Percentiles rank a stretch among this genome's conserved stretches.
Evolutionary conservation across 2,329 filamentous ascomycete species (phyloP).

Genomic region (Lasiodiplodia theobromae): DNA sequence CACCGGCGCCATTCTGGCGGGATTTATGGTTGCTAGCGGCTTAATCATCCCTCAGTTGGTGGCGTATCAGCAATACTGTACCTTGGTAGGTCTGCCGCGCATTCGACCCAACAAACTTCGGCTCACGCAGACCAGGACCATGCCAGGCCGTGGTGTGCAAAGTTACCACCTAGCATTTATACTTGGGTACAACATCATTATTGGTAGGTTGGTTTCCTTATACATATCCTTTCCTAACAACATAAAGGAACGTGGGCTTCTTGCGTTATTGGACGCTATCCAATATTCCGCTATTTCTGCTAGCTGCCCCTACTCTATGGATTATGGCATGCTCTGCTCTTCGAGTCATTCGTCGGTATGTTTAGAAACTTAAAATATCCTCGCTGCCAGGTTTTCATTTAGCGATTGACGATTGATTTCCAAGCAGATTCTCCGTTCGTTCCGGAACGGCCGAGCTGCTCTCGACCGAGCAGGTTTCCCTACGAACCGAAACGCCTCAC

Average conservation of each 20-base stretch:
- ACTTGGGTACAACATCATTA: conserved; percentile 87
- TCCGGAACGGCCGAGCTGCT: not conserved
- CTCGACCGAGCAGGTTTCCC: not conserved
- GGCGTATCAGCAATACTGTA: conserved; percentile 73
- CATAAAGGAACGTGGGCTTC: conserved; percentile 80
- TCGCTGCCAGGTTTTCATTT: not conserved
- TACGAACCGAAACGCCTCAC: conserved; percentile 9
- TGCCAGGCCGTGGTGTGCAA: conserved; percentile 75
- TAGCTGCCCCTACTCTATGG: conserved; percentile 79
- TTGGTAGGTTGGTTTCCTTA: conserved; percentile 68
- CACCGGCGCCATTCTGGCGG: conserved; percentile 68
- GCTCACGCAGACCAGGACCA: conserved; percentile 30
- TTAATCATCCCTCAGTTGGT: conserved; percentile 74
- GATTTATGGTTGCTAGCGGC: conserved; percentile 71
- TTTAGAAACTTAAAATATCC: not conserved
- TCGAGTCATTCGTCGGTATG: conserved; percentile 19
- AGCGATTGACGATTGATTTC: not conserved
- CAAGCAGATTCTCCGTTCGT: not conserved
- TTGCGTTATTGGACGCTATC: conserved; percentile 87
- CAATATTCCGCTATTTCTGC: conserved; percentile 85
- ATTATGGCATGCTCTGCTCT: conserved; percentile 59
- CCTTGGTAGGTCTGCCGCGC: conserved; percentile 2
- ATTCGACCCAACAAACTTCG: not conserved
- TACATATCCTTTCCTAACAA: not conserved
- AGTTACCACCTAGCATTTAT: conserved; percentile 83